phyloP scores from a whole-genome alignment of 495 filamentous ascomycete genomes.

The Penicillium malachiteum region DNA sequence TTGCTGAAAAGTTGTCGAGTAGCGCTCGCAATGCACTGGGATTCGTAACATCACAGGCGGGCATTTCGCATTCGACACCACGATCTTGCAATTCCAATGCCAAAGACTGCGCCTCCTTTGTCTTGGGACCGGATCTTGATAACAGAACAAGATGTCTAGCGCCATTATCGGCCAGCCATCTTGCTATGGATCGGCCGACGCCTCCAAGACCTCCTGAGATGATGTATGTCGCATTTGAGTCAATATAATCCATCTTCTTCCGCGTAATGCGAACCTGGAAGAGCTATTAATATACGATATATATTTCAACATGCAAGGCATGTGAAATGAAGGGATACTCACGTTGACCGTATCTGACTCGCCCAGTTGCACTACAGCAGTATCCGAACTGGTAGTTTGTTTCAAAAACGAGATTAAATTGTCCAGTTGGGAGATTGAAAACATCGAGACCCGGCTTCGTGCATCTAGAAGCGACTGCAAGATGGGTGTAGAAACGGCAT shows the following conservation, averaged over 20 bases:
- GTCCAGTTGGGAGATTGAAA: too few relatives aligned
- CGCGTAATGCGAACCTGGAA: constrained; percentile 15
- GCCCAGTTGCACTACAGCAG: constrained; percentile 36
- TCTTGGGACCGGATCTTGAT: background rate
- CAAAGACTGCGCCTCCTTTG: background rate
- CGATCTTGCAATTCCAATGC: background rate
- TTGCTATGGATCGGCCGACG: background rate
- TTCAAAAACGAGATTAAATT: constrained; percentile 15
- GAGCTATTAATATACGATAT: constrained; percentile 19
- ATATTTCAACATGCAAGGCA: constrained; percentile 8
- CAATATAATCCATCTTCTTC: constrained; percentile 6
- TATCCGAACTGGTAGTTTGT: constrained; percentile 43
- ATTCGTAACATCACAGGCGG: constrained; percentile 4
- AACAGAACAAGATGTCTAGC: background rate
- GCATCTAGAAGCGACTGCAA: too few relatives aligned
- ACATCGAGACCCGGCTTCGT: too few relatives aligned
- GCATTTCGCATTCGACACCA: background rate
- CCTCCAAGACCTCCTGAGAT: background rate
- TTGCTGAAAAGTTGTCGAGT: background rate
- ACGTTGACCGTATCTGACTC: too few relatives aligned
- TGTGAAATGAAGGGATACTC: constrained; percentile 44
- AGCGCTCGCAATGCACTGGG: background rate
- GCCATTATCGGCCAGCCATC: background rate
- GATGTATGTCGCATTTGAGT: background rate
- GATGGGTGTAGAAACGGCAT: too few relatives aligned